Evolutionary conservation across 1,284 basidiomycete species (phyloP), one percentile per base, ranked within the genome.

Genomic region (Boletus holoroseus): DNA sequence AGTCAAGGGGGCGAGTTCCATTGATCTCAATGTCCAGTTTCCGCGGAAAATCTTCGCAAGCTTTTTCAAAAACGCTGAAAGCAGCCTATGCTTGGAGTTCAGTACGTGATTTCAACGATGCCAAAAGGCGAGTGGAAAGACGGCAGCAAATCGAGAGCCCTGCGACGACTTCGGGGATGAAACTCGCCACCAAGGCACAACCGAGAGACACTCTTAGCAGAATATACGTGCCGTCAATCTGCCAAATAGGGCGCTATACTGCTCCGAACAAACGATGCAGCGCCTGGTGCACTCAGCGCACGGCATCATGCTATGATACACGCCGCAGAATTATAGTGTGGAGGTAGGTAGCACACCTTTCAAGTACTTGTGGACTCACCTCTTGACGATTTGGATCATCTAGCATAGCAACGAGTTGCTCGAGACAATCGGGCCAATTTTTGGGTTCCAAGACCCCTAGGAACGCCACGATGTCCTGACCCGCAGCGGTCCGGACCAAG

Each of bases 31-130:
- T 83, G 69, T 98, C 95, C 68, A 99, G 81, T 71, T 95, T 94
- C 55, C 90, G 83, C 5, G 95, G 94, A 58, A 94, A 95, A 68
- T 99, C 96, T 72, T 98, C 93, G 70, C 93, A 95, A 50, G 96
- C 87, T 70, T 96, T 97, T 68, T 94, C 89, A 47, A 99, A 79
- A 7, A 94, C 89, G 66, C 91, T 90, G 74, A 98, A 96, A 13
- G 94, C 91, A 44, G 91, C 91, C 92, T 97, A 61, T 3, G 36
- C 42, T 30, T 26, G 7, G 18, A 46, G 37, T 56, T 66, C 43
- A 66, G 67, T 54, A 66, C 40, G 16, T 46, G 45, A 55, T 52
- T 50, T 32, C 13, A 18, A 37, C 8, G 15, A 47, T 27, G 20
- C 26, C 18, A 47, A 41, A 55, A 50, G 16, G 47, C 35, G 45